These are phyloP conservation scores for Holtermannia corniformis DNA, from an alignment of 768 basidiomycete species.

Conservation along the genomic window DNA sequence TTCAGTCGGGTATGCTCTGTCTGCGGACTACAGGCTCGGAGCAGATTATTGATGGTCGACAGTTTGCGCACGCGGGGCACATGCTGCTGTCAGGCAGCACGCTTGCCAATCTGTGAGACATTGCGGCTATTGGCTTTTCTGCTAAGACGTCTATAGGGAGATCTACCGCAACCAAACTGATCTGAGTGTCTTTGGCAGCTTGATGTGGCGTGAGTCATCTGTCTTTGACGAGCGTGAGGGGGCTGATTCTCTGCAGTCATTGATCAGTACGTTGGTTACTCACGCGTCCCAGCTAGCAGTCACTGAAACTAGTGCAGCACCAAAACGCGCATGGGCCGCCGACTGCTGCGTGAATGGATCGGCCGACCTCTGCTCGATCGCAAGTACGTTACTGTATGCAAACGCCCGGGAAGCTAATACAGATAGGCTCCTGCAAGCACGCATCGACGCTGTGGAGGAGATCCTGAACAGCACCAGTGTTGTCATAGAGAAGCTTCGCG, in stretches of 20 bases:
- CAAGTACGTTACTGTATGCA: conserved; percentile 43
- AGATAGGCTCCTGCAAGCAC: conserved; percentile 58
- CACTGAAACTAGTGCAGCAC: conserved; percentile 44
- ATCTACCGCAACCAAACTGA: conserved; percentile 89
- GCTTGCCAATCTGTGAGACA: conserved; percentile 63
- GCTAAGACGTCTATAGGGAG: conserved; percentile 47
- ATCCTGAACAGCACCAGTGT: conserved; percentile 54
- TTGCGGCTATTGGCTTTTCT: background rate
- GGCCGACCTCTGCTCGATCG: conserved; percentile 71
- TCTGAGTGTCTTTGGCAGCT: conserved; percentile 58
- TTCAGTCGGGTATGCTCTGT: conserved; percentile 46
- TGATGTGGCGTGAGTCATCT: conserved; percentile 51
- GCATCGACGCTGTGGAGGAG: conserved; percentile 78
- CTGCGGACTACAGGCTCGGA: background rate
- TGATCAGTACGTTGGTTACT: conserved; percentile 47
- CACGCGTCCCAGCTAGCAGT: background rate
- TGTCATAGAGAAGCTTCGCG: conserved; percentile 57
- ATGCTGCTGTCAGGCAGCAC: conserved; percentile 89
- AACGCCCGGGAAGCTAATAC: conserved; percentile 5
- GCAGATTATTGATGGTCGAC: conserved; percentile 27
- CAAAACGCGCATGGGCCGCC: conserved; percentile 76
- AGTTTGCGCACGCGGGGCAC: conserved; percentile 63
- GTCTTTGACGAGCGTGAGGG: background rate
- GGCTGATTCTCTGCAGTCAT: conserved; percentile 47
- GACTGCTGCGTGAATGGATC: conserved; percentile 75